Evolutionary conservation across 208 protist species (phyloP).

Genomic region (Leishmania martiniquensis): DNA sequence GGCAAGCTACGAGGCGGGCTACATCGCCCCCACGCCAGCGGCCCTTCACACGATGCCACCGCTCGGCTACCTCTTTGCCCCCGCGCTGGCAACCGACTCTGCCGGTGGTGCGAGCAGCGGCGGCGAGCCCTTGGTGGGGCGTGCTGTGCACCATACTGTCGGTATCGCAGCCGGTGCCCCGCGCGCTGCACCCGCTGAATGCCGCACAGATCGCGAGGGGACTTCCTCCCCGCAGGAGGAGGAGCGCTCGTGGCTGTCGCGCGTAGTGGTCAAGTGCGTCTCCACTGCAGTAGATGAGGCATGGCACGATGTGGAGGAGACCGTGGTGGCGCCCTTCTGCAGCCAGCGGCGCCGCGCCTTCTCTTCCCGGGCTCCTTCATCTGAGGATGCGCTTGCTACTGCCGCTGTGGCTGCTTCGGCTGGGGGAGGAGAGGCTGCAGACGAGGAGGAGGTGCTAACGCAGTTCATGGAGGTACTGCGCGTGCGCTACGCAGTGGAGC

Average conservation of each 20-base stretch:
- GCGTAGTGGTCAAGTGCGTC: constrained; percentile 29
- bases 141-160: constrained; percentile 7
- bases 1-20: constrained; percentile 1
- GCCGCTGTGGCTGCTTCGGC: neutral
- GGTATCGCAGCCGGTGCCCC: neutral
- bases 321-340: constrained; percentile 18
- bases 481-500: constrained; percentile 63
- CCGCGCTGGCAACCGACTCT: neutral
- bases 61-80: constrained; percentile 12
- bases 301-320: constrained; percentile 30
- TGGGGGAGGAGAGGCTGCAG: constrained; percentile 11
- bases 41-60: constrained; percentile 10
- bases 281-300: constrained; percentile 33
- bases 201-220: neutral
- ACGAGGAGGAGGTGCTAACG: constrained; percentile 37
- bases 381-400: neutral
- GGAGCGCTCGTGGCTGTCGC: constrained; percentile 29
- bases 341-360: neutral
- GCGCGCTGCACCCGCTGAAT: neutral
- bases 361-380: neutral
- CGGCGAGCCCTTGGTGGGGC: constrained; percentile 9
- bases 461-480: constrained; percentile 54
- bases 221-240: constrained; percentile 5
- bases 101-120: neutral
- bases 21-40: constrained; percentile 1